Conservation (phyloP, 768 basidiomycete species). For the Pholiota microspora region DNA sequence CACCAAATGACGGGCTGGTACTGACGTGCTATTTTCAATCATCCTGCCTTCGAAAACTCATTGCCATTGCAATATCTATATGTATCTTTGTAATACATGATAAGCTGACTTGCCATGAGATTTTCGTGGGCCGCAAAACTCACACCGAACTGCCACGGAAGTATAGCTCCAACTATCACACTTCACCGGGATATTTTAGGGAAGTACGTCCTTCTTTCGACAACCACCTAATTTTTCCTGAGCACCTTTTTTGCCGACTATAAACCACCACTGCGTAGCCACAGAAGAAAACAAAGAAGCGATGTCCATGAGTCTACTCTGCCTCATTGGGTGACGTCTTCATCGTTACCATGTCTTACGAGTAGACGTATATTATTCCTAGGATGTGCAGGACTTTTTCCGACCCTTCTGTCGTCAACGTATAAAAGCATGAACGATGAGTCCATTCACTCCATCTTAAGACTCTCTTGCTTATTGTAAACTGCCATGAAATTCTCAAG, state of each 20-base stretch:
- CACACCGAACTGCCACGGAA: neutral
- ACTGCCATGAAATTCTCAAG: slow-evolving; percentile 23
- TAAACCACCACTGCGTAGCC: neutral
- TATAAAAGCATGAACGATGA: neutral
- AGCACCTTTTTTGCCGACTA: neutral
- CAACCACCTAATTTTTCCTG: neutral
- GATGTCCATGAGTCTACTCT: too few relatives aligned
- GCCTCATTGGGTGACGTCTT: neutral
- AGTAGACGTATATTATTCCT: neutral
- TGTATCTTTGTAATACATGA: too few relatives aligned
- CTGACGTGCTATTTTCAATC: too few relatives aligned
- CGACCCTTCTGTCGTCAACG: neutral
- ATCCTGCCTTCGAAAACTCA: too few relatives aligned
- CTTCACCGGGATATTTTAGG: neutral
- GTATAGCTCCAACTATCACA: neutral
- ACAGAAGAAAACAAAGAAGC: too few relatives aligned
- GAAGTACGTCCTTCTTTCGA: neutral
- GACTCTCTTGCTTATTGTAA: neutral
- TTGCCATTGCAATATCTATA: too few relatives aligned
- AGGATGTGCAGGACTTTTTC: neutral
- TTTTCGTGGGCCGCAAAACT: too few relatives aligned
- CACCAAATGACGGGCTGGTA: too few relatives aligned
- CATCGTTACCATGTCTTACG: neutral
- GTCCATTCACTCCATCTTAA: neutral
- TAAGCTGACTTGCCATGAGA: too few relatives aligned